Base-by-base conservation (phyloP, 306 rosid genomes). In the Prunus campanulata region DNA sequence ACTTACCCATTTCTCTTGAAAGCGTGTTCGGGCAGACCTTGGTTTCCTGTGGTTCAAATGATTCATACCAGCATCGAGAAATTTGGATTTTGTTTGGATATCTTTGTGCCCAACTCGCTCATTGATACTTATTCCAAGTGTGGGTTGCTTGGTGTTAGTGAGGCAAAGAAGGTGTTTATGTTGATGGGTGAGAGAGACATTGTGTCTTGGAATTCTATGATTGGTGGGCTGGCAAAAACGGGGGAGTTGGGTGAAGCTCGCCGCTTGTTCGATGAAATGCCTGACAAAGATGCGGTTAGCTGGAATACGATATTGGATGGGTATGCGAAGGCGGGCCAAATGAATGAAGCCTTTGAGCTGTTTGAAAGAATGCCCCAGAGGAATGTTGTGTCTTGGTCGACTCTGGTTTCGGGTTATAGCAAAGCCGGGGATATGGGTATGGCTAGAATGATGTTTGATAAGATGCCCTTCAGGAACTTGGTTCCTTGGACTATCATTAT, bases 271-370 rank as follows among this genome's bases (percentile, higher is more conserved):
- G 92, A 85, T 66, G 90, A 85, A 87, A 94, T 94, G 95, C 91
- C 96, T 2, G 77, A 16, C 7, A 88, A 88, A 73, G 98, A 94
- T 82, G 19, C 60, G 74, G 92, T 91, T 72, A 90, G 97, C 80
- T 91, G 97, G 97, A 94, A 94, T 77, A 88, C 93, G 0, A 87
- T 94, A 79, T 78, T 94, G 74, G 97, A 90, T 82, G 96, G 86
- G 51, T 86, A 81, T 69, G 86, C 54, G 0, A 94, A 90, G 84
- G 90, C 75, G 2, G 94, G 94, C 10, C 77, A 78, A 47, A 86
- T 91, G 92, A 83, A 83, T 9, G 82, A 87, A 66, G 97, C 96
- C 1, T 91, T 84, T 78, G 48, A 85, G 3, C 29, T 94, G 67
- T 94, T 94, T 75, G 87, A 84, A 77, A 80, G 76, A 71, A 91